These are phyloP conservation scores for Globisporangium cederbergense DNA, from an alignment of 352 stramenopile species.

Conservation along the genomic window DNA sequence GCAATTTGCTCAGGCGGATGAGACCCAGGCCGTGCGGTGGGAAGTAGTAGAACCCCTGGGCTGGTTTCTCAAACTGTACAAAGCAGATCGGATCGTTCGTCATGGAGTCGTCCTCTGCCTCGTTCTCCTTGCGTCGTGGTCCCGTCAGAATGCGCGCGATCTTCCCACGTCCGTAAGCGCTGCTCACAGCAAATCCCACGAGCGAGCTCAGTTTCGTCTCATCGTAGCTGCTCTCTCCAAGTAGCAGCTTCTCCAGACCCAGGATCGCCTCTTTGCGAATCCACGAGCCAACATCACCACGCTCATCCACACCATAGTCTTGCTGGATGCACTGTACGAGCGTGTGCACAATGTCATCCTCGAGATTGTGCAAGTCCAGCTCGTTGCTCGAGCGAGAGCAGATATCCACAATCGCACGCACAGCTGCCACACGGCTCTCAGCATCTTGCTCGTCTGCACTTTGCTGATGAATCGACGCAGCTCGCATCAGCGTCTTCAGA, in stretches of 20 bases:
- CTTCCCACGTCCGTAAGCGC: constrained; percentile 37
- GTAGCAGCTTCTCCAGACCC: constrained; percentile 81
- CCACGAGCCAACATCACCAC: constrained; percentile 98
- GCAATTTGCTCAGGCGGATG: constrained; percentile 35
- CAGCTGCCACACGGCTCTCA: constrained; percentile 93
- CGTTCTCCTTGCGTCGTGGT: constrained; percentile 14
- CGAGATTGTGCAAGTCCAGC: constrained; percentile 36
- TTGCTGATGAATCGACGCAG: constrained; percentile 41
- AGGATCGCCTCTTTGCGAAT: constrained; percentile 94
- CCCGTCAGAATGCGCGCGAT: constrained; percentile 37
- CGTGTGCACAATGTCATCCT: constrained; percentile 70
- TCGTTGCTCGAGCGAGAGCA: constrained; percentile 48
- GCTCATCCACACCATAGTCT: constrained; percentile 97
- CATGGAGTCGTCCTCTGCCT: constrained; percentile 21
- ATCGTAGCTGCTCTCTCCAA: constrained; percentile 30
- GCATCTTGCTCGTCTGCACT: constrained; percentile 85
- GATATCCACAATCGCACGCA: constrained; percentile 89
- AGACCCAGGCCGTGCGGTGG: constrained; percentile 47
- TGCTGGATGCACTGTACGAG: constrained; percentile 84
- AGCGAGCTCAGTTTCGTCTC: constrained; percentile 34
- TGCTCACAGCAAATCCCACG: constrained; percentile 27
- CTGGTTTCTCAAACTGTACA: constrained; percentile 60
- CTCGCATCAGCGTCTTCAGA: constrained; percentile 38
- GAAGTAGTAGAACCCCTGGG: constrained; percentile 75
- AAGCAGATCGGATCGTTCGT: constrained; percentile 39